phyloP scores from a whole-genome alignment of 1,139 yeast genomes.

The Hansenula lynferdii region DNA sequence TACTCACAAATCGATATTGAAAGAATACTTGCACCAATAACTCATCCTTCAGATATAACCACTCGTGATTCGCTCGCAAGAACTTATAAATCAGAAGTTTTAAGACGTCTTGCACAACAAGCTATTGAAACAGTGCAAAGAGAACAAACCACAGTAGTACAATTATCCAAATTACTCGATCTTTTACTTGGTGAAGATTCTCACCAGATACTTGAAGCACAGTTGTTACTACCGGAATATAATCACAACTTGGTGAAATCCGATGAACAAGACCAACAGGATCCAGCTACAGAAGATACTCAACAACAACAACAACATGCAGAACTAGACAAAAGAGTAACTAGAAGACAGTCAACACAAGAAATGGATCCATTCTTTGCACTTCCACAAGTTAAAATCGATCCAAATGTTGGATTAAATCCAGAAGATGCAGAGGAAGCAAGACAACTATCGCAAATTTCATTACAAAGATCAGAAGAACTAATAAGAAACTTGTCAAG shows the following conservation, averaged over 20 bases:
- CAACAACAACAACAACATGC: conserved; percentile 13
- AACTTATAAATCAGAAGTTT: conserved; percentile 51
- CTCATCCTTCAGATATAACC: conserved; percentile 75
- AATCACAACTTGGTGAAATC: conserved; percentile 39
- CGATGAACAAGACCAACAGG: conserved; percentile 13
- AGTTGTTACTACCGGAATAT: conserved; percentile 61
- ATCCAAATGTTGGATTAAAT: conserved; percentile 39
- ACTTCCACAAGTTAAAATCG: conserved; percentile 45
- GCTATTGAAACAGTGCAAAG: conserved; percentile 72
- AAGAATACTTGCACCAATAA: conserved; percentile 69
- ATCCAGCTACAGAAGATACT: conserved; percentile 5
- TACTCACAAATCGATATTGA: conserved; percentile 38
- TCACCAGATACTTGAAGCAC: conserved; percentile 54
- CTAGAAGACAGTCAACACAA: conserved; percentile 28
- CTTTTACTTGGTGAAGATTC: conserved; percentile 88
- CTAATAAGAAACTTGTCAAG: conserved; percentile 72
- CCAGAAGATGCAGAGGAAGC: conserved; percentile 57
- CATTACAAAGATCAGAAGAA: conserved; percentile 85
- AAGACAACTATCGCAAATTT: conserved; percentile 63
- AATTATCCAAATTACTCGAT: conserved; percentile 66
- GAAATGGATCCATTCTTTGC: conserved; percentile 62
- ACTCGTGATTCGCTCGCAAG: conserved; percentile 64
- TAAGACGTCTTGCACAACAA: conserved; percentile 58
- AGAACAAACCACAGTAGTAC: conserved; percentile 72
- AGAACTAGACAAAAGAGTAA: conserved; percentile 27